Evolutionary conservation across 495 filamentous ascomycete species (phyloP).

Genomic region (Amphirosellinia nigrospora): DNA sequence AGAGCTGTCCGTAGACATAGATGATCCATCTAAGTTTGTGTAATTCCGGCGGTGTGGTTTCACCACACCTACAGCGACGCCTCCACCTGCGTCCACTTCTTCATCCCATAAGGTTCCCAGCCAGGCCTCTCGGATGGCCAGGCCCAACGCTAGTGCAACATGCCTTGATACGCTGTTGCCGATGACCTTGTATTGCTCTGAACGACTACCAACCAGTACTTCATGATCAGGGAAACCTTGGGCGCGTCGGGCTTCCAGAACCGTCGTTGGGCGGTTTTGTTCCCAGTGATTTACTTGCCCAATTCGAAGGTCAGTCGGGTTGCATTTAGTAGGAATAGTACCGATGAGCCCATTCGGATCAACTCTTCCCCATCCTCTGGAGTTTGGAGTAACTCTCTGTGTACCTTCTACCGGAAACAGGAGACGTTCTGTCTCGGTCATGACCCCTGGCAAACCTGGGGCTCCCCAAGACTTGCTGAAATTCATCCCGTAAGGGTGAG

Average conservation of each 20-base stretch:
- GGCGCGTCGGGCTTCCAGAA: slow-evolving; percentile 68
- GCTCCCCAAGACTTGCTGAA: slow-evolving; percentile 50
- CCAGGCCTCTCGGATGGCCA: slow-evolving; percentile 66
- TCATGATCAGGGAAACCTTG: slow-evolving; percentile 74
- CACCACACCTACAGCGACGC: not conserved
- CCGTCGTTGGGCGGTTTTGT: slow-evolving; percentile 59
- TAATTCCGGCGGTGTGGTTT: not conserved
- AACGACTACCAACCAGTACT: slow-evolving; percentile 61
- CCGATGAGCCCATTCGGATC: slow-evolving; percentile 55
- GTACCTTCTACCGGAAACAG: slow-evolving; percentile 35
- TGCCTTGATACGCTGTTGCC: slow-evolving; percentile 75
- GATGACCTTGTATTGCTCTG: slow-evolving; percentile 64
- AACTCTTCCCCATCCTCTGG: slow-evolving; percentile 59
- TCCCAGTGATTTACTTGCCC: slow-evolving; percentile 65
- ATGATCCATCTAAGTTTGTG: not conserved
- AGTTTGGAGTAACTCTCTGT: slow-evolving; percentile 22
- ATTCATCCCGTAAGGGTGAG: slow-evolving; percentile 51
- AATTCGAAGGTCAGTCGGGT: slow-evolving; percentile 52
- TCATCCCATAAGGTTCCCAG: slow-evolving; percentile 40
- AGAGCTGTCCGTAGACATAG: slow-evolving; percentile 4
- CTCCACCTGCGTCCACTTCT: not conserved
- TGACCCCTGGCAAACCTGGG: slow-evolving; percentile 40
- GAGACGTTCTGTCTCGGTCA: slow-evolving; percentile 45
- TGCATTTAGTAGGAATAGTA: slow-evolving; percentile 60
- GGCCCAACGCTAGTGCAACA: slow-evolving; percentile 66